A percentile compares a stretch with the other conserved stretches of the same genome.
Conservation (phyloP, 139 green algal genomes). For the Closterium sp. region DNA sequence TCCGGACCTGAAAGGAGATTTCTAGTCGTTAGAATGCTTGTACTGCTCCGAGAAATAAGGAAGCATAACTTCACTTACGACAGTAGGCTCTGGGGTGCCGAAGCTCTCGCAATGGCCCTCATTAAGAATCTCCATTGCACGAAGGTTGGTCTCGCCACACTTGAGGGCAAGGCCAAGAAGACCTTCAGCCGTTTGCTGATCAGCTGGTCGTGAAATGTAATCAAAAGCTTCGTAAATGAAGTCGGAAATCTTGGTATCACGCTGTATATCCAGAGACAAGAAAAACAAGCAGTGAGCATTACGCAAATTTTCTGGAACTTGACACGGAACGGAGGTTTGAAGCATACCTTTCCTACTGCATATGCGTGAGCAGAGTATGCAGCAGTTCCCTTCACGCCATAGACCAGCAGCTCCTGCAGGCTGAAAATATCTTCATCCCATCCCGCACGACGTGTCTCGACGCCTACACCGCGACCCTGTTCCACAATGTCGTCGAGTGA, state of each 20-base stretch:
- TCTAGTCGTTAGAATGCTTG: not conserved
- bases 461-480: constrained; percentile 21
- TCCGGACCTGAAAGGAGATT: constrained; percentile 31
- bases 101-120: constrained; percentile 58
- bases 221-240: constrained; percentile 54
- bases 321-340: not conserved
- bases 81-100: constrained; percentile 48
- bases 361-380: constrained; percentile 66
- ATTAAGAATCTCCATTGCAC: constrained; percentile 56
- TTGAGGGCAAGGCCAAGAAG: constrained; percentile 60
- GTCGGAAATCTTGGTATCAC: constrained; percentile 43
- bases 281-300: too few relatives aligned
- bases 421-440: constrained; percentile 62
- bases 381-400: constrained; percentile 65
- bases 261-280: not conserved
- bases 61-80: constrained; percentile 43
- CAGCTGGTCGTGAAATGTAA: constrained; percentile 49
- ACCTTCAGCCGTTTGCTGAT: constrained; percentile 37
- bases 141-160: constrained; percentile 64
- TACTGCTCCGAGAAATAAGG: not conserved
- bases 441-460: constrained; percentile 38
- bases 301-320: too few relatives aligned
- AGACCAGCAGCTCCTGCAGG: constrained; percentile 67
- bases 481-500: not conserved
- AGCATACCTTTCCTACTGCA: not conserved